Percentiles rank a stretch among this genome's conserved stretches.
These are phyloP conservation scores for Globisporangium acanthophoron DNA, from an alignment of 352 stramenopile species.

Conservation along the genomic window DNA sequence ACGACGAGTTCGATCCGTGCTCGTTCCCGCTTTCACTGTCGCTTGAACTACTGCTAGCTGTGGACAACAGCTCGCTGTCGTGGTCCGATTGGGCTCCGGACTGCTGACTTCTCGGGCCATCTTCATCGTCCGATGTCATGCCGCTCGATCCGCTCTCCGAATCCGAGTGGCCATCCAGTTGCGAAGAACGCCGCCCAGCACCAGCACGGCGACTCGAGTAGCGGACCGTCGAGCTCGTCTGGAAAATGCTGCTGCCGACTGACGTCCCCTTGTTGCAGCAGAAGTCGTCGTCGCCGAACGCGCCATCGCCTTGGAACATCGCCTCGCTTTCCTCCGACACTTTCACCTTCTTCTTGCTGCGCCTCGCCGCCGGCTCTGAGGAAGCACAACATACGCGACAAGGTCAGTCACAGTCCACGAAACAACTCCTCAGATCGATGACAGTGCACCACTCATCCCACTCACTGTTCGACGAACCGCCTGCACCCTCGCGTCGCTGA, in stretches of 20 bases:
- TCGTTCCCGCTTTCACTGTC: constrained; percentile 52
- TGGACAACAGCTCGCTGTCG: constrained; percentile 36
- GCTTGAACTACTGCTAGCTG: constrained; percentile 47
- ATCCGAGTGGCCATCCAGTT: constrained; percentile 55
- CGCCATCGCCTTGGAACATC: constrained; percentile 46
- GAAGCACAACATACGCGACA: neutral
- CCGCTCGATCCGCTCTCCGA: constrained; percentile 49
- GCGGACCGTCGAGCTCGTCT: constrained; percentile 25
- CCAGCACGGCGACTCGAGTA: constrained; percentile 15
- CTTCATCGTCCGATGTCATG: constrained; percentile 45
- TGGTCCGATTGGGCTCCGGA: constrained; percentile 22
- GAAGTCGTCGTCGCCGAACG: constrained; percentile 14
- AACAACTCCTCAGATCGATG: neutral
- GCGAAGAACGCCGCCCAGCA: constrained; percentile 14
- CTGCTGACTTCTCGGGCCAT: constrained; percentile 27
- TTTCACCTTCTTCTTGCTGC: constrained; percentile 21
- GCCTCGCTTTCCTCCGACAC: constrained; percentile 11
- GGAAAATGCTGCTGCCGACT: constrained; percentile 27
- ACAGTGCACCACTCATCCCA: neutral
- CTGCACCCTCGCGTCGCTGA: constrained; percentile 19
- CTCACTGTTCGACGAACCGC: neutral
- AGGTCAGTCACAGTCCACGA: neutral
- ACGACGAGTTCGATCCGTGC: constrained; percentile 31
- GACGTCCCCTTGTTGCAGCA: neutral
- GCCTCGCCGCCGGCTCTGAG: constrained; percentile 5